These are phyloP conservation scores for Ophiostoma quercus DNA, from an alignment of 2,329 filamentous ascomycete species.

Conservation along the genomic window DNA sequence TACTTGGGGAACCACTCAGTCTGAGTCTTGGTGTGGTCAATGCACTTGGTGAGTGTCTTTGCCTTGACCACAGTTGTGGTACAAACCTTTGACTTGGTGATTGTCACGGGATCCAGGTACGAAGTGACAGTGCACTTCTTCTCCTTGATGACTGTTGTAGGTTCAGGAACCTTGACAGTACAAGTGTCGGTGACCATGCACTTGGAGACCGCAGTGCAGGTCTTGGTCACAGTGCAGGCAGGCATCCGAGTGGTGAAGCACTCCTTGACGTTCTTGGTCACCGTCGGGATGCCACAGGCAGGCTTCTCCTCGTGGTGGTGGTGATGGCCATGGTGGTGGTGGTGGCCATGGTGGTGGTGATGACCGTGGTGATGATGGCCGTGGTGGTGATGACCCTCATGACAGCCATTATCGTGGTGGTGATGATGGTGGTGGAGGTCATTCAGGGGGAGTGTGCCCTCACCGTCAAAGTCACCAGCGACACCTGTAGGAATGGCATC, in stretches of 20 bases:
- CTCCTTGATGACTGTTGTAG: slow-evolving; percentile 16
- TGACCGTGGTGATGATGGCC: slow-evolving; percentile 8
- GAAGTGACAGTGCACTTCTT: slow-evolving; percentile 5
- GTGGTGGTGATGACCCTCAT: slow-evolving; percentile 4
- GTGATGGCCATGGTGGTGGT: slow-evolving; percentile 1
- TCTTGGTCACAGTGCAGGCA: slow-evolving; percentile 15
- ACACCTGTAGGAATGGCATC: slow-evolving; percentile 5
- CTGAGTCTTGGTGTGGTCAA: slow-evolving; percentile 21
- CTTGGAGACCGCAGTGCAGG: slow-evolving; percentile 9
- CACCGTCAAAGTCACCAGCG: not conserved
- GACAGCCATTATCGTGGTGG: slow-evolving; percentile 9
- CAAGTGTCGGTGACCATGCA: slow-evolving; percentile 18
- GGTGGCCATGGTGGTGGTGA: not conserved
- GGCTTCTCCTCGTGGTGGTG: slow-evolving; percentile 10
- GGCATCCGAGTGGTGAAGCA: not conserved
- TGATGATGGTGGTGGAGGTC: slow-evolving; percentile 13
- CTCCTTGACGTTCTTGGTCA: not conserved
- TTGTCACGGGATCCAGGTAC: slow-evolving; percentile 3
- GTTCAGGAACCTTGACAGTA: slow-evolving; percentile 19
- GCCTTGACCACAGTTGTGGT: slow-evolving; percentile 18
- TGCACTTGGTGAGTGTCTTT: slow-evolving; percentile 22
- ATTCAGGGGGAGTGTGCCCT: slow-evolving; percentile 10
- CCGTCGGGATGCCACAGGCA: not conserved
- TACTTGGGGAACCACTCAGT: slow-evolving; percentile 22
- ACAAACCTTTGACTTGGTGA: slow-evolving; percentile 11